A percentile compares a stretch with the other conserved stretches of the same genome.
phyloP scores from a whole-genome alignment of 2,329 filamentous ascomycete species.

The Thelonectria rubi region DNA sequence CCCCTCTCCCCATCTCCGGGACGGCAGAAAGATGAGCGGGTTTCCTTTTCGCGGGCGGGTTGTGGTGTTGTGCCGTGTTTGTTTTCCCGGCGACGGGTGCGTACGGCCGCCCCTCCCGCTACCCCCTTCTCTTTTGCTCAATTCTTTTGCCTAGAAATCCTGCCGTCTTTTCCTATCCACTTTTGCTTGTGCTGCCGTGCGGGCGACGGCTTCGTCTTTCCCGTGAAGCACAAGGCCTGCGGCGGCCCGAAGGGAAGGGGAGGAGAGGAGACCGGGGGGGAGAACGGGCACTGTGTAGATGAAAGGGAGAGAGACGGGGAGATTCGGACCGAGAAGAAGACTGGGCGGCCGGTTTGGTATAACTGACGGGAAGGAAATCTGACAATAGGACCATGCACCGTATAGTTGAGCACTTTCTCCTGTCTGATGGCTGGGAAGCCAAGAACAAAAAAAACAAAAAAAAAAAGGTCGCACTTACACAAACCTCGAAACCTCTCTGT shows the following conservation, averaged over 20 bases:
- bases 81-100: too few species aligned
- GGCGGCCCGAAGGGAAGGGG: not conserved
- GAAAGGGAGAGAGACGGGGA: not conserved
- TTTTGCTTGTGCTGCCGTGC: too few species aligned
- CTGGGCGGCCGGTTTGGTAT: not conserved
- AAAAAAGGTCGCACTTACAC: not conserved
- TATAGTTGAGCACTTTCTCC: not conserved
- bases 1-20: slow-evolving; percentile 14
- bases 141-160: too few species aligned
- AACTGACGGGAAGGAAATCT: not conserved
- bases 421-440: too few species aligned
- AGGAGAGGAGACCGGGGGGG: not conserved
- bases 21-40: too few species aligned
- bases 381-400: not conserved
- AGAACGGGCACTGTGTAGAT: not conserved
- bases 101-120: too few species aligned
- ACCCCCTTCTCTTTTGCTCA: too few species aligned
- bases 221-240: slow-evolving; percentile 8
- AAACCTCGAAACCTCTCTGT: not conserved
- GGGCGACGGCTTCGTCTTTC: not conserved
- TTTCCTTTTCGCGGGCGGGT: too few species aligned
- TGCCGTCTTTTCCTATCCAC: too few species aligned
- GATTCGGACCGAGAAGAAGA: slow-evolving; percentile 12
- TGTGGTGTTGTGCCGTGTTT: too few species aligned
- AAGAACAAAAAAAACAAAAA: too few species aligned